Evolutionary conservation across 345 rosid species (phyloP), one percentile per base, ranked within the genome.

Genomic region (Theobroma cacao): DNA sequence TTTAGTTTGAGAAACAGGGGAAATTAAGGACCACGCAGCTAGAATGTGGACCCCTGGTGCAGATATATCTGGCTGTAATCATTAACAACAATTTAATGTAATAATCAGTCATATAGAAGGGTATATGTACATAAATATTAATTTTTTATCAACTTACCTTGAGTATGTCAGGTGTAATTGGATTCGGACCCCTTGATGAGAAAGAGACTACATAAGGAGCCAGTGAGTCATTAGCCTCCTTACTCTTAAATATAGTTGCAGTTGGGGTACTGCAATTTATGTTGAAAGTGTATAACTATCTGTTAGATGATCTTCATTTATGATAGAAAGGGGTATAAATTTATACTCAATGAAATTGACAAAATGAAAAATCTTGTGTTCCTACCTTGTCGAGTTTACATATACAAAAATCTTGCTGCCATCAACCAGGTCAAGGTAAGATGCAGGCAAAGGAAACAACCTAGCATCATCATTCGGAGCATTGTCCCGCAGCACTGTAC

Each of bases 151-250:
- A 55, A 53, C 2, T 33, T 65, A 86, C 89, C 91, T 90, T 88
- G 61, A 90, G 85, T 67, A 85, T 76, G 47, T 86, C 87, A 17
- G 82, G 84, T 67, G 88, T 79, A 76, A 87, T 33, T 34, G 73
- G 58, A 82, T 87, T 87, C 15, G 93, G 91, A 43, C 91, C 90
- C 61, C 91, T 84, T 13, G 90, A 89, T 2, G 92, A 87, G 55
- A 82, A 89, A 0, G 84, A 79, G 48, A 77, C 79, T 24, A 86
- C 75, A 55, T 45, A 72, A 20, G 85, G 89, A 24, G 89, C 83
- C 26, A 30, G 10, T 18, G 15, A 7, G 17, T 48, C 61, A 34
- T 72, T 53, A 17, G 1, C 43, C 15, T 53, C 75, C 1, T 18
- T n/a, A 11, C 61, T 53, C 61, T 72, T 72, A n/a, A 48, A 72